phyloP scores from a whole-genome alignment of 345 rosid genomes.

The Brassica napus region DNA sequence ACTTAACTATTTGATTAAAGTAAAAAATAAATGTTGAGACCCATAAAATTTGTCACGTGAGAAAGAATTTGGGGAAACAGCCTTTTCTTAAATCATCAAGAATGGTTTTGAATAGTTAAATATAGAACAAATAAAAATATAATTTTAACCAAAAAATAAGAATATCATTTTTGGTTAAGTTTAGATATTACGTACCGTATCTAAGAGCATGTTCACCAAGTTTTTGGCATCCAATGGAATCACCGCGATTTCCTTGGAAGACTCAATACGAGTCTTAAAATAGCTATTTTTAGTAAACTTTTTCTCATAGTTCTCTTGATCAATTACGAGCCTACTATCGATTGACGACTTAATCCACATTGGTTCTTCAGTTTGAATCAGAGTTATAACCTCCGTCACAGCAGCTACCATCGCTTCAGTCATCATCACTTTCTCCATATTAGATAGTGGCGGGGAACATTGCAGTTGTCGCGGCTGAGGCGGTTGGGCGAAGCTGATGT shows the following conservation, averaged over 20 bases:
- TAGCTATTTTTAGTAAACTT: slow-evolving; percentile 36
- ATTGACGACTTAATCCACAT: slow-evolving; percentile 54
- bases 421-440: slow-evolving; percentile 48
- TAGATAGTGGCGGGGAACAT: slow-evolving; percentile 27
- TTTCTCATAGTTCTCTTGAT: slow-evolving; percentile 55
- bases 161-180: not conserved
- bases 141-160: not conserved
- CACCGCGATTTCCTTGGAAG: slow-evolving; percentile 54
- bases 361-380: slow-evolving; percentile 51
- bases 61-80: too few species aligned
- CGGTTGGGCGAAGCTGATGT: not conserved
- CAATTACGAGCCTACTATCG: slow-evolving; percentile 47
- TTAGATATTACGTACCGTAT: slow-evolving; percentile 45
- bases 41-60: not conserved
- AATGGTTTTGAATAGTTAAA: not conserved
- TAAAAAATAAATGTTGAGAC: not conserved
- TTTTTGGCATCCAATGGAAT: slow-evolving; percentile 45
- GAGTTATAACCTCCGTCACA: slow-evolving; percentile 50
- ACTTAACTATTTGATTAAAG: not conserved
- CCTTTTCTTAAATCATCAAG: not conserved
- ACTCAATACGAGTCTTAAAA: slow-evolving; percentile 52
- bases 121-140: not conserved
- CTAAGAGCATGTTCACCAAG: slow-evolving; percentile 54
- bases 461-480: not conserved
- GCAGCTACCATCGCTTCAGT: slow-evolving; percentile 47